Evolutionary conservation across 345 rosid genomes (phyloP).

Genomic region (Gossypium sturtianum): DNA sequence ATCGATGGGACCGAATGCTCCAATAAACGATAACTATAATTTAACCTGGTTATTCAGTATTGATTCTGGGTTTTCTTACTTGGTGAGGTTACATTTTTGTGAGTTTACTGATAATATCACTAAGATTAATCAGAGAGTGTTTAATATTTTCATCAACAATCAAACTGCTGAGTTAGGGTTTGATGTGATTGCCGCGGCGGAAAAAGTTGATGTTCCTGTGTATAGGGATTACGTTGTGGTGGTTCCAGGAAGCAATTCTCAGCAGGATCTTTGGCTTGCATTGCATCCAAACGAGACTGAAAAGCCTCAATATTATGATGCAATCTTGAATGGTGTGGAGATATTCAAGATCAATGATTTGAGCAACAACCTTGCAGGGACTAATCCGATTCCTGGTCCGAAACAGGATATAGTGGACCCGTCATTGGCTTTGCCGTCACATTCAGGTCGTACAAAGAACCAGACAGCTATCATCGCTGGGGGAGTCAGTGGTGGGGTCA

Average conservation of each 20-base stretch:
- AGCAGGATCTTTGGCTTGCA: constrained; percentile 77
- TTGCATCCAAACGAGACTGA: constrained; percentile 40
- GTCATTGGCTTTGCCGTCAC: constrained; percentile 25
- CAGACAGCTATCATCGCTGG: constrained; percentile 62
- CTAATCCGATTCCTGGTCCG: constrained; percentile 75
- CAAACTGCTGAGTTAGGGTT: constrained; percentile 49
- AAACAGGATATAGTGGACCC: constrained; percentile 40
- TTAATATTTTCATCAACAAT: constrained; percentile 55
- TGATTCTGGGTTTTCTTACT: constrained; percentile 70
- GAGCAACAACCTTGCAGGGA: constrained; percentile 68
- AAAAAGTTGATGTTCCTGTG: constrained; percentile 33
- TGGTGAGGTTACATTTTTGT: constrained; percentile 96
- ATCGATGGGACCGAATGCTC: constrained; percentile 62
- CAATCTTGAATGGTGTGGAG: constrained; percentile 82
- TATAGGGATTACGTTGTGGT: constrained; percentile 49
- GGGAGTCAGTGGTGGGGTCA: constrained; percentile 60
- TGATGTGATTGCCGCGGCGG: constrained; percentile 51
- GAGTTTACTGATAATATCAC: constrained; percentile 43
- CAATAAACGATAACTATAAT: constrained; percentile 50
- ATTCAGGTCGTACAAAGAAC: constrained; percentile 31
- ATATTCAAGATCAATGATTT: constrained; percentile 60
- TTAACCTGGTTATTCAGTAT: constrained; percentile 84
- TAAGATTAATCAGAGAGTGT: constrained; percentile 57
- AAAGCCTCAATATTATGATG: constrained; percentile 53
- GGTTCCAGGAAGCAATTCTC: constrained; percentile 39